Evolutionary conservation across 768 basidiomycete genomes (phyloP), one percentile per base, ranked within the genome.

Genomic region (Psilocybe azurescens): DNA sequence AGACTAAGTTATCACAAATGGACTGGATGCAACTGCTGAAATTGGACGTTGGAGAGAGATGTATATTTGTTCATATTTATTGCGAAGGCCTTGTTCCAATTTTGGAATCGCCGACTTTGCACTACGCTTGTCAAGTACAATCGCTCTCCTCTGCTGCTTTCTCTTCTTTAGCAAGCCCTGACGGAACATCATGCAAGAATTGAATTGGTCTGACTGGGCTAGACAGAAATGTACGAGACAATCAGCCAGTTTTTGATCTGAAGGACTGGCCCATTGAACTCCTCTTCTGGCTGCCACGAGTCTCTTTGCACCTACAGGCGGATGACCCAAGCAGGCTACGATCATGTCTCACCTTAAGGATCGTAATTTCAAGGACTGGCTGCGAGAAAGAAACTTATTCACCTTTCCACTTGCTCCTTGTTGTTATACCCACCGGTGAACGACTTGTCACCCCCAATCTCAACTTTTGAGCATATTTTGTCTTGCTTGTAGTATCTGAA

Each of bases 41-140:
- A 36, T 6, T 41, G 44, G 47, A 32, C 56, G 55, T 57, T 39
- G 49, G 29, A 32, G 57, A 58, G 57, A 30, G 20, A 1, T 16
- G 24, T 24, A 24, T 63, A 30, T 63, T 63, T 63, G 62, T 46
- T 33, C 24, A 13, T 36, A 41, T 49, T 63, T 14, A n/a, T 44
- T 44, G 11, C 8, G 41, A 44, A 44, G 41, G 41, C 5, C 3
- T 16, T 44, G 7, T 8, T 44, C 41, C 41, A 44, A 44, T 44
- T 44, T 36, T 36, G 33, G 33, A 36, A 36, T 36, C 11, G 3
- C 24, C 24, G 2, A 24, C 24, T 24, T 24, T 24, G 24, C 24
- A 24, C 24, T 24, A 24, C 24, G 2, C 24, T 24, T 24, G 2
- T 24, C 24, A 24, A 24, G 24, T 24, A 24, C 24, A 24, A 24